These are phyloP conservation scores for Cardamine chenopodiifolia DNA, from an alignment of 345 rosid genomes.

Conservation along the genomic window DNA sequence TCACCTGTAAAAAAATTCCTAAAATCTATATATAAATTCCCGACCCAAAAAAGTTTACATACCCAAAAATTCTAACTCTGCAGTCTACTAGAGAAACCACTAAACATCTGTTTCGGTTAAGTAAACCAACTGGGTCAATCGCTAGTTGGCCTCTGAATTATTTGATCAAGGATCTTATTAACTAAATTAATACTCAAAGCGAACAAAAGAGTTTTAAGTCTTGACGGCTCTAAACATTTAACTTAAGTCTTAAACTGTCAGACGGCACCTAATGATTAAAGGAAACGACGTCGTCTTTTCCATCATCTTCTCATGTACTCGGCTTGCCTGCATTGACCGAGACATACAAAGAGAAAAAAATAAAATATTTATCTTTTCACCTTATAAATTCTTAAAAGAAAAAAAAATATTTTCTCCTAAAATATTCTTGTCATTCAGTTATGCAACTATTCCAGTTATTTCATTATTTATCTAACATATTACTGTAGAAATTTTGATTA, in stretches of 20 bases:
- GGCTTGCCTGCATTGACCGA: background rate
- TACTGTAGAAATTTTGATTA: background rate
- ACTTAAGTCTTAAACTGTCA: background rate
- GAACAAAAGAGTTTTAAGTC: constrained; percentile 19
- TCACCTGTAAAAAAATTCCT: background rate
- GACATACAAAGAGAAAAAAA: background rate
- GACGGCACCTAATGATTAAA: constrained; percentile 30
- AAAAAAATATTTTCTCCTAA: background rate
- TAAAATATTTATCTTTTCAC: too few relatives aligned
- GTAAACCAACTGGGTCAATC: background rate
- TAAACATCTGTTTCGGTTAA: background rate
- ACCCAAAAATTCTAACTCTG: background rate
- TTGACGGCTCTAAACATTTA: constrained; percentile 19
- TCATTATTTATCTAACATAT: background rate
- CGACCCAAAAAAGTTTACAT: background rate
- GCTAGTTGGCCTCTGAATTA: constrained; percentile 23
- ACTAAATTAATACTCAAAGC: background rate
- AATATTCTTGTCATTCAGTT: background rate
- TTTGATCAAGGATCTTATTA: background rate
- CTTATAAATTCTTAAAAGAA: too few relatives aligned
- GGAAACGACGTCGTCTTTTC: constrained; percentile 13
- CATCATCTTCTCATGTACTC: background rate
- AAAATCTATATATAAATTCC: background rate
- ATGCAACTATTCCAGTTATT: background rate
- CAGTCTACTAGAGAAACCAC: background rate